Percentiles rank a stretch among this genome's conserved stretches.
phyloP scores from a whole-genome alignment of 306 rosid species.

The Dryas alaskensis region DNA sequence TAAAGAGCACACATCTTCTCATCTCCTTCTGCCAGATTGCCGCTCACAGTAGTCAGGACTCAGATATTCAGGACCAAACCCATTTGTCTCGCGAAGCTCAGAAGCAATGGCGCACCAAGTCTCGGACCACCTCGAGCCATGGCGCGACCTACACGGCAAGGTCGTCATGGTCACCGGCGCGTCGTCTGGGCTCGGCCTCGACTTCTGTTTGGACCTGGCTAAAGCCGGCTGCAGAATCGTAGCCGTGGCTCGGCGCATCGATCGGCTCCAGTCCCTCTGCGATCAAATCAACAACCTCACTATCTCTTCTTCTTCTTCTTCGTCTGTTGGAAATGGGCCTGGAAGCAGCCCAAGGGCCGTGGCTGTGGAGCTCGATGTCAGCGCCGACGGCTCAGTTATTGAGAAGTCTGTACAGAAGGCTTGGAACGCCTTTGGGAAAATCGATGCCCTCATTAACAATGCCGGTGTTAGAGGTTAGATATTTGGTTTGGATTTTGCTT shows the following conservation, averaged over 20 bases:
- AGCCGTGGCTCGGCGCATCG: constrained; percentile 72
- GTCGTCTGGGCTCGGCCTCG: constrained; percentile 74
- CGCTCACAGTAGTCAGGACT: too few species aligned
- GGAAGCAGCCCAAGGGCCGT: constrained; percentile 33
- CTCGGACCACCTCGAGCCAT: constrained; percentile 42
- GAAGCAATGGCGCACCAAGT: constrained; percentile 34
- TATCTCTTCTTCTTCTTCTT: constrained; percentile 1
- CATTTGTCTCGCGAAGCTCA: not conserved
- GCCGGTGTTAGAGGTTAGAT: constrained; percentile 71
- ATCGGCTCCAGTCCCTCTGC: constrained; percentile 57
- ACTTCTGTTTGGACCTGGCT: constrained; percentile 66
- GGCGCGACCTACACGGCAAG: constrained; percentile 55
- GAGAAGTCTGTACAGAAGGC: constrained; percentile 55
- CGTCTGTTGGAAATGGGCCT: not conserved
- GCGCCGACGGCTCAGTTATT: constrained; percentile 46
- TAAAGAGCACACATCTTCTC: not conserved
- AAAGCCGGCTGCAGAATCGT: constrained; percentile 59
- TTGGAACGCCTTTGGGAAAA: constrained; percentile 70
- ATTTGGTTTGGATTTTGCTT: not conserved
- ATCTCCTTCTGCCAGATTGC: too few species aligned
- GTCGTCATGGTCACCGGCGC: constrained; percentile 87
- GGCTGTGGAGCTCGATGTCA: constrained; percentile 64
- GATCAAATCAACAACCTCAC: constrained; percentile 39
- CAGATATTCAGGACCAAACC: too few species aligned
- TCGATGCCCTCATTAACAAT: constrained; percentile 69